Percentiles rank a stretch among this genome's conserved stretches.
Conservation (phyloP, 1,284 basidiomycete species). For the Pterulicium gracile region DNA sequence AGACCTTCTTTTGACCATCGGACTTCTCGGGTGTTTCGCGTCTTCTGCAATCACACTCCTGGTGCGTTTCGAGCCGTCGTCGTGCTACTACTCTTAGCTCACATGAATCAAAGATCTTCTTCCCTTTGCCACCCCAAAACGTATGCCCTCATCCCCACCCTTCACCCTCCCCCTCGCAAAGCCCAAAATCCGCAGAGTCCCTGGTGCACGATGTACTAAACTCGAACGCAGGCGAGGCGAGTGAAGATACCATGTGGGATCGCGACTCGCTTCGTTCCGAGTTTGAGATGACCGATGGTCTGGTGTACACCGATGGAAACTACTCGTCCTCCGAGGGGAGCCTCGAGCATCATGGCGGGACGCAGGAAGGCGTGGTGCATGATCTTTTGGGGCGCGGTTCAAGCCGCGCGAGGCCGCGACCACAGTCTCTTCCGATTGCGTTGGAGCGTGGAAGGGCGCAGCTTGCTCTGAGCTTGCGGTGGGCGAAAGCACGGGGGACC, state of each 20-base stretch:
- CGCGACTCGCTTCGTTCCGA: not conserved
- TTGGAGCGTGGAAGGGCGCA: not conserved
- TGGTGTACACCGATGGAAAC: too few species aligned
- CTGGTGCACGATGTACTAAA: not conserved
- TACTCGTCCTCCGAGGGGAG: not conserved
- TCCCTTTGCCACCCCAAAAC: conserved; percentile 55
- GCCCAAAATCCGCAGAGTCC: not conserved
- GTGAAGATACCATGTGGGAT: not conserved
- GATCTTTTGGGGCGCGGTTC: not conserved
- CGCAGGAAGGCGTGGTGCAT: not conserved
- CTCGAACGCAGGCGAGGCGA: not conserved
- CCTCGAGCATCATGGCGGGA: not conserved
- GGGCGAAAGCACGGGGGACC: not conserved
- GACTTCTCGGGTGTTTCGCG: conserved; percentile 59
- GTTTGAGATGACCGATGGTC: not conserved
- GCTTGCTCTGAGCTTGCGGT: not conserved
- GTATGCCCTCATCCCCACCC: conserved; percentile 25
- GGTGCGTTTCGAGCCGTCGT: conserved; percentile 25
- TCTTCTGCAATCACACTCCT: conserved; percentile 67
- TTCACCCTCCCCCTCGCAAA: not conserved
- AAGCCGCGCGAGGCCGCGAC: not conserved
- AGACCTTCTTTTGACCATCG: conserved; percentile 61
- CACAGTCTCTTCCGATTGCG: not conserved
- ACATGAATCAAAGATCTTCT: conserved; percentile 44
- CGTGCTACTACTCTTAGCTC: not conserved